These are phyloP conservation scores for Serendipita sp. DNA, from an alignment of 768 basidiomycete genomes.

Conservation along the genomic window DNA sequence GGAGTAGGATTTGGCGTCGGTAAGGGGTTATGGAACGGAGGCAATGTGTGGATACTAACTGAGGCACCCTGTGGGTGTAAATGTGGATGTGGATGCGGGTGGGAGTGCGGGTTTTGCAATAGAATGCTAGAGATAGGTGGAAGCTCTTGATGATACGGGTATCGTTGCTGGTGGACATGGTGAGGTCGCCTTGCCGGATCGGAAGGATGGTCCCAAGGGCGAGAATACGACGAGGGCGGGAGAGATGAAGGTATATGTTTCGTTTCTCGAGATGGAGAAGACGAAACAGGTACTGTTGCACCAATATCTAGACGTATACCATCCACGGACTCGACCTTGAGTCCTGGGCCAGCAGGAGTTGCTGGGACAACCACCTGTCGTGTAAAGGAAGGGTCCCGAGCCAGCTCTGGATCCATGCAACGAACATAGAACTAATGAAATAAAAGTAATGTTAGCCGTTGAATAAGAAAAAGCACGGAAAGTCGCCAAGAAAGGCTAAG, in stretches of 20 bases:
- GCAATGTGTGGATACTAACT: background rate
- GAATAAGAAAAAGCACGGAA: background rate
- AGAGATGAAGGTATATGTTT: background rate
- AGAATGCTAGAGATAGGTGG: background rate
- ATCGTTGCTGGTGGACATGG: background rate
- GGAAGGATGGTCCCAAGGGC: too few species aligned
- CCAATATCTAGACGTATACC: background rate
- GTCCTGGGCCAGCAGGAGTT: background rate
- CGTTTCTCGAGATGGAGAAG: background rate
- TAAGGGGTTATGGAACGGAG: background rate
- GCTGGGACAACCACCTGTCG: background rate
- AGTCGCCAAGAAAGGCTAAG: background rate
- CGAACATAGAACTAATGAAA: background rate
- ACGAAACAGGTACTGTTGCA: background rate
- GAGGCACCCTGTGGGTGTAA: background rate
- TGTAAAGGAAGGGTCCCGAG: background rate
- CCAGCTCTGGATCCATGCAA: background rate
- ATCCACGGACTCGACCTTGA: background rate
- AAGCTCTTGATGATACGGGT: background rate
- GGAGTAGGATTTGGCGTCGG: background rate
- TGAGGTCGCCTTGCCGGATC: too few species aligned
- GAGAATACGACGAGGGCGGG: too few species aligned
- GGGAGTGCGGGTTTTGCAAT: background rate
- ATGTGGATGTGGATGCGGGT: background rate
- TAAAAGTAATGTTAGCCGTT: background rate